Evolutionary conservation across 495 filamentous ascomycete genomes (phyloP), one percentile per base, ranked within the genome.

Genomic region (Aspergillus affinis): DNA sequence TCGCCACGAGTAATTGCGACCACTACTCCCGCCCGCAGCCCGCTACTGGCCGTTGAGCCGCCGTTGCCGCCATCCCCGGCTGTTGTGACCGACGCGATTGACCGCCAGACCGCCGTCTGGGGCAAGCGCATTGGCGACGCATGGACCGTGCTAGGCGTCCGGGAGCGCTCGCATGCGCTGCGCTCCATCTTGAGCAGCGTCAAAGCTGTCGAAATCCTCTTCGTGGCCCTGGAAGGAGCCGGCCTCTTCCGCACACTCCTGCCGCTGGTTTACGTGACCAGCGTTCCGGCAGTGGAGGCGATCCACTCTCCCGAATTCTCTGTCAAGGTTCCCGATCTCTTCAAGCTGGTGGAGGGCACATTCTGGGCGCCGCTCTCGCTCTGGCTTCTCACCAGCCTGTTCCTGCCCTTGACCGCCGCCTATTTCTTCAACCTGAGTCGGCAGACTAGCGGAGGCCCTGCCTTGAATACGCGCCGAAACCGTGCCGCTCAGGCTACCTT

Each of bases 371-470:
- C 92, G 0, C 84, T 90, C 30, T 77, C 85, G 10, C 79, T 94
- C 21, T 98, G 95, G 93, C 62, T 83, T 3, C 68, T 88, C 27
- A 93, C 91, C 3, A 86, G 82, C 65, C 61, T 92, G 17, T 27
- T 88, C 15, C 52, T 93, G 61, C 94, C 94, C 4, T 65, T 86
- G 55, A 56, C 88, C 26, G 81, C 84, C 41, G 90, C 89, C 1
- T 97, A 92, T 68, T 93, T 97, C 69, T 85, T 95, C 79, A 97
- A 98, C 71, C 67, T 97, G 64, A 89, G 84, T 65, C 70, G 79
- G 60, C 70, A 75, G 29, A 71, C 72, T n/a, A 57, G 69, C 23
- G 63, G 60, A 19, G 50, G 73, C 70, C 60, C 75, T 70, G 55
- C 62, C 69, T 48, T 59, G 18, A 61, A 67, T 29, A 60, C 55